Base-by-base conservation (phyloP, 257 asterid species). In the Cordia subcordata region DNA sequence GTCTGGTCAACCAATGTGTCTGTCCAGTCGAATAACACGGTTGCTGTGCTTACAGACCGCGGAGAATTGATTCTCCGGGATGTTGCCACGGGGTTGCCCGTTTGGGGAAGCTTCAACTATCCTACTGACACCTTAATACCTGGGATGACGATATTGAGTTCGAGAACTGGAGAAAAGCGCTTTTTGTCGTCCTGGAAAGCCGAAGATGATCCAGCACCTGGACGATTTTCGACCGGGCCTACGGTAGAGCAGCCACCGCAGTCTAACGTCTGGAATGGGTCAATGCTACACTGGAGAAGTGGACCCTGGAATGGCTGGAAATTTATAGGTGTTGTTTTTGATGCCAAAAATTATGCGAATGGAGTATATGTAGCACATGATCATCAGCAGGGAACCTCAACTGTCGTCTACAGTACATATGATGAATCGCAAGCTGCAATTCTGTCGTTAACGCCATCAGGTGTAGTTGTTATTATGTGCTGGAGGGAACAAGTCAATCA, bases 261-360 rank as follows among this genome's bases (percentile, higher is more conserved):
- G 40, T 27, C 16, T 37, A 60, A 54, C 44, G 4, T 32, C 11
- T 71, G 76, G 76, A 47, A 42, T 35, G 60, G 61, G 60, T 50
- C 60, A 11, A 39, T 32, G 37, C 65, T 62, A 16, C 58, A 55
- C 55, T 66, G 63, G 62, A 72, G 77, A 72, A 53, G 65, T 5
- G 69, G 77, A 11, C 65, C 70, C 53, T 72, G 72, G 77, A 56
- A 56, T 56, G 77, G 77, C 45, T n/a, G 11, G 68, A 51, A 49
- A 49, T 72, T 72, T 55, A 32, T 50, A 13, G 77, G 77, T 15
- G 12, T 66, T 5, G 61, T 53, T 6, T 53, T 40, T 4, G 0
- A 10, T 6, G 18, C 2, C 1, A 23, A 53, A 46, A 65, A 61
- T 13, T 64, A 63, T 70, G 32, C 52, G 6, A 23, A 35, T 51